These are phyloP conservation scores for Pseudoscleropodium purum DNA, from an alignment of 225 moss, liverwort and hornwort genomes.

Conservation along the genomic window DNA sequence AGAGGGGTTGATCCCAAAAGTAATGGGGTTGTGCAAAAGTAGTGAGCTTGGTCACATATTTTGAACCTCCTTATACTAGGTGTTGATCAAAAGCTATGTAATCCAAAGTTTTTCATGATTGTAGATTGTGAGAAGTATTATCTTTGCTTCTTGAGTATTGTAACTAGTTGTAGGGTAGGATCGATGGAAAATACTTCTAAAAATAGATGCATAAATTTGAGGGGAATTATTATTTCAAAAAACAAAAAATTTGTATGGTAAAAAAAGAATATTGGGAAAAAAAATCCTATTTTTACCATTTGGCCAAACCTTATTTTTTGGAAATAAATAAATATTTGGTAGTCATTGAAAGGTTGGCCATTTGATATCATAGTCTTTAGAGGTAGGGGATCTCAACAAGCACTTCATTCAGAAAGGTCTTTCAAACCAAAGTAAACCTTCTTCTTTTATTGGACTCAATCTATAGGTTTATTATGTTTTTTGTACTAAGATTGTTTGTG, in stretches of 20 bases:
- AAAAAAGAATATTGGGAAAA: background rate
- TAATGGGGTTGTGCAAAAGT: background rate
- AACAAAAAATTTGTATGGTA: background rate
- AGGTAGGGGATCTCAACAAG: background rate
- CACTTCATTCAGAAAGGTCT: background rate
- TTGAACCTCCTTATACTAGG: rapidly evolving
- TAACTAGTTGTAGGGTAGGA: background rate
- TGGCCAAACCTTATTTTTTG: background rate
- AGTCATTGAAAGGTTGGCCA: background rate
- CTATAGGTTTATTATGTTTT: background rate
- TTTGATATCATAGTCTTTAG: background rate
- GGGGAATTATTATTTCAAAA: background rate
- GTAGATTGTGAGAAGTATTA: background rate
- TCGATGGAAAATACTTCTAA: background rate
- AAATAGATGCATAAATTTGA: background rate
- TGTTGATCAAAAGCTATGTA: background rate
- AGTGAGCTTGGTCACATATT: background rate
- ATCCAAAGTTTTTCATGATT: background rate
- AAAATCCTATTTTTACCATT: background rate
- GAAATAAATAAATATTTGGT: no score
- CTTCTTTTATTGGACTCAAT: background rate
- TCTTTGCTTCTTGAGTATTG: background rate
- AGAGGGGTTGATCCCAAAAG: background rate
- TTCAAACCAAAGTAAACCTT: rapidly evolving
- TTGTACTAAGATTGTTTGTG: background rate